Base-by-base conservation (phyloP, 1,139 yeast species). In the Geotrichum klebahnii region DNA sequence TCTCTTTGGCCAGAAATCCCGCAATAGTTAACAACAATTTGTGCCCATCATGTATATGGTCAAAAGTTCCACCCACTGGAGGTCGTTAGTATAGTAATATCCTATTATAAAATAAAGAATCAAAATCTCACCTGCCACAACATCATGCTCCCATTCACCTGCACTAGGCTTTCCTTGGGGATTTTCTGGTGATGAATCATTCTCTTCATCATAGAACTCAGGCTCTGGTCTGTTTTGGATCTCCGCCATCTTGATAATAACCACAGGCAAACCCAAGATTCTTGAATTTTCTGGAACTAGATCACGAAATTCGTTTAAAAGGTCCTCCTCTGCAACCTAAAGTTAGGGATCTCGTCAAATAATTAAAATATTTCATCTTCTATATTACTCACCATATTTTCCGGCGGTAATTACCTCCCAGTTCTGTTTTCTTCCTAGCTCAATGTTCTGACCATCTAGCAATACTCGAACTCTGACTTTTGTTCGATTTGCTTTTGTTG, bases 21-120 rank as follows among this genome's bases (percentile, higher is more conserved):
- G 95, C 76, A 58, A 87, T 72, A 0, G 95, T 82, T 6, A 94
- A 71, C 19, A 94, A 70, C 28, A 92, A 82, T 65, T 86, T 88
- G 67, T 94, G 99, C 0, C 98, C 99, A 62, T 85, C 96, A 61
- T 94, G 99, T 34, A 94, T 64, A 67, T 94, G 97, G 64, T 94
- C 99, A 70, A 94, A 94, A 0, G 98, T 94, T 0, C 99, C 99
- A 0, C 98, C 98, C 0, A 90, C 82, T 0, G 95, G 95, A 12
- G 70, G 69, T 1, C 69, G 14, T 56, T 48, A 54, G 69, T 14
- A 59, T 55, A 24, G 45, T 59, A 38, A 20, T 10, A 48, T 3
- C 20, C 16, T 24, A 51, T 14, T 12, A 14, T 28, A 19, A 24
- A 19, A 12, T 16, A 34, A 14, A 38, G 16, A 44, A 31, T n/a